Evolutionary conservation across 306 rosid genomes (phyloP).

Genomic region (Adenanthera pavonina): DNA sequence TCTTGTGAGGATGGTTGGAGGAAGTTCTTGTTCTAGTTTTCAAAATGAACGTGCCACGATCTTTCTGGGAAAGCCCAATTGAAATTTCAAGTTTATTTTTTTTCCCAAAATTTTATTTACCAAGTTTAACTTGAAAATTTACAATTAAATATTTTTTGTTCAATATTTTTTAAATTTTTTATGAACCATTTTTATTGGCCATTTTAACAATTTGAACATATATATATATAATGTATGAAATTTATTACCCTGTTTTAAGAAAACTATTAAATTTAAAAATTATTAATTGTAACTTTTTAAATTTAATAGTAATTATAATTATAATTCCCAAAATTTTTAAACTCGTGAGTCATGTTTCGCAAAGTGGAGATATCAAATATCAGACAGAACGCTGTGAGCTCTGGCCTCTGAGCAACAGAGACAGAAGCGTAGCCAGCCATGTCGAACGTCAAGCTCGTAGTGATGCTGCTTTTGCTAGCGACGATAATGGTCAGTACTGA

Average conservation of each 20-base stretch:
- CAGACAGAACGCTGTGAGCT: background rate
- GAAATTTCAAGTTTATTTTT: conserved; percentile 23
- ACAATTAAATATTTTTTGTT: background rate
- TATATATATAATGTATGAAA: no score
- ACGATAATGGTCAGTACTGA: conserved; percentile 32
- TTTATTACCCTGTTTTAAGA: no score
- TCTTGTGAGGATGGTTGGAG: background rate
- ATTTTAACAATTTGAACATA: background rate
- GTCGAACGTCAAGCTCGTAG: conserved; percentile 38
- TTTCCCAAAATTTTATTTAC: background rate
- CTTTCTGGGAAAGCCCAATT: conserved; percentile 37
- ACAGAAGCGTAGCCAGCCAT: conserved; percentile 28
- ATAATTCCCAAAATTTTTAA: no score
- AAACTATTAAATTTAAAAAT: no score
- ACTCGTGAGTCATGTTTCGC: background rate
- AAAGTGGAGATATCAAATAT: background rate
- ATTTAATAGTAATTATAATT: no score
- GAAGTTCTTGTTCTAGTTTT: background rate
- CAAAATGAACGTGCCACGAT: conserved; percentile 28
- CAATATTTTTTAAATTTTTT: background rate
- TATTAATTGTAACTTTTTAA: no score
- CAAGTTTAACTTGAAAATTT: background rate
- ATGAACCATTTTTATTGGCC: background rate
- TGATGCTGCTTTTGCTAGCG: conserved; percentile 32
- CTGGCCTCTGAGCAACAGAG: background rate